Percentiles rank a stretch among this genome's conserved stretches.
These are phyloP conservation scores for Alternaria sp. DNA, from an alignment of 2,329 filamentous ascomycete species.

Conservation along the genomic window DNA sequence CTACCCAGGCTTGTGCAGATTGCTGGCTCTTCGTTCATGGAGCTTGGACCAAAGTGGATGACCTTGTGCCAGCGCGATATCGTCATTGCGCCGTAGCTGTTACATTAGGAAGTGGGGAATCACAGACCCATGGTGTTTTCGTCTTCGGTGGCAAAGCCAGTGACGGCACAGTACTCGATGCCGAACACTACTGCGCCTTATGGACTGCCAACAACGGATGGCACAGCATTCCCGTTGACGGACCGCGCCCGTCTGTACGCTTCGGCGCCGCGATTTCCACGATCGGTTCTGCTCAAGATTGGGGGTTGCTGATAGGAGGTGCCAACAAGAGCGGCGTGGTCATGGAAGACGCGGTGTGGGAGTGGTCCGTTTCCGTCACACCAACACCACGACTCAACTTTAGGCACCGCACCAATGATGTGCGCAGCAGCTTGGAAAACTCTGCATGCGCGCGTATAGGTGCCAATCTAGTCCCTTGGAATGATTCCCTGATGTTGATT, in stretches of 20 bases:
- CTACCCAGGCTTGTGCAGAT: conserved; percentile 71
- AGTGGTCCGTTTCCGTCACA: conserved; percentile 63
- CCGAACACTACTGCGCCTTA: conserved; percentile 47
- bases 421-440: conserved; percentile 25
- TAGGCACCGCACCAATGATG: conserved; percentile 39
- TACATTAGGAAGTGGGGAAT: conserved; percentile 49
- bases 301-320: conserved; percentile 76
- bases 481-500: conserved; percentile 59
- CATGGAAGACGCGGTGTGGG: conserved; percentile 66
- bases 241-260: conserved; percentile 56
- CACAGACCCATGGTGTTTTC: conserved; percentile 54
- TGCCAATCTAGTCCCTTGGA: conserved; percentile 58
- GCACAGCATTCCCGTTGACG: conserved; percentile 53
- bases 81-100: conserved; percentile 72
- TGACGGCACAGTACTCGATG: conserved; percentile 52
- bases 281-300: conserved; percentile 46
- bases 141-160: conserved; percentile 58
- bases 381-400: conserved; percentile 38
- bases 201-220: conserved; percentile 62
- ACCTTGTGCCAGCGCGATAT: conserved; percentile 76
- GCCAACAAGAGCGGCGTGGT: conserved; percentile 71
- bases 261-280: conserved; percentile 66
- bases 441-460: conserved; percentile 58
- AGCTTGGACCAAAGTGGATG: conserved; percentile 70
- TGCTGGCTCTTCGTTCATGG: conserved; percentile 76